Base-by-base conservation (phyloP, 495 filamentous ascomycete species). In the Tuber borchii region DNA sequence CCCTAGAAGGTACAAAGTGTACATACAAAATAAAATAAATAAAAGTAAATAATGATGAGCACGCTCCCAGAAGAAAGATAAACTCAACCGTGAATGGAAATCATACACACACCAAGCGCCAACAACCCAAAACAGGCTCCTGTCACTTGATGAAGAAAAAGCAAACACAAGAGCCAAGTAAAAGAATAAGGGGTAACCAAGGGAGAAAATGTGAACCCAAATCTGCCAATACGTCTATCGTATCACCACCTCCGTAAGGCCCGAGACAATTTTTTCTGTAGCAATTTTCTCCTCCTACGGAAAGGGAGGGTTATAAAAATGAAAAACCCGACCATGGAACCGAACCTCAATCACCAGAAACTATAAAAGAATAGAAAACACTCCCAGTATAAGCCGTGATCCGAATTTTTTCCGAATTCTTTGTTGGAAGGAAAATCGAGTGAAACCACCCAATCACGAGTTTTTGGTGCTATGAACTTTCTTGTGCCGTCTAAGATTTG, bases 401-500 rank as follows among this genome's bases (percentile, higher is more conserved):
- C 43, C 34, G 26, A 9, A 74, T 31, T 45, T 75, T 71, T 75
- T 79, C 34, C 9, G 34, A 43, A 43, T n/a, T n/a, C 70, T 45
- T 16, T 71, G 78, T 70, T 71, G 69, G 73, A 80, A 37, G 68
- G 71, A 73, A 73, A 74, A 45, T 76, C 72, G 56, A 81, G 78
- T 42, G 78, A 48, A 72, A 69, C 45, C 48, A n/a, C 43, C 74
- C 76, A 76, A 73, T 65, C 56, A 65, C 56, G 80, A 56, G 70
- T 85, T 87, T 79, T 97, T 93, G 83, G 90, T 92, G 84, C 93
- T 94, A 87, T 99, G 95, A 69, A 98, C 95, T 85, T 99, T 99
- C 83, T 92, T 92, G 86, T 99, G 95, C 72, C 95, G 88, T 71
- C 95, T 91, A 68, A 99, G 86, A 83, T 99, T 99, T 17, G 95